A percentile compares a stretch with the other conserved stretches of the same genome.
phyloP scores from a whole-genome alignment of 129 eudicot species.

The Scalesia atractyloides region DNA sequence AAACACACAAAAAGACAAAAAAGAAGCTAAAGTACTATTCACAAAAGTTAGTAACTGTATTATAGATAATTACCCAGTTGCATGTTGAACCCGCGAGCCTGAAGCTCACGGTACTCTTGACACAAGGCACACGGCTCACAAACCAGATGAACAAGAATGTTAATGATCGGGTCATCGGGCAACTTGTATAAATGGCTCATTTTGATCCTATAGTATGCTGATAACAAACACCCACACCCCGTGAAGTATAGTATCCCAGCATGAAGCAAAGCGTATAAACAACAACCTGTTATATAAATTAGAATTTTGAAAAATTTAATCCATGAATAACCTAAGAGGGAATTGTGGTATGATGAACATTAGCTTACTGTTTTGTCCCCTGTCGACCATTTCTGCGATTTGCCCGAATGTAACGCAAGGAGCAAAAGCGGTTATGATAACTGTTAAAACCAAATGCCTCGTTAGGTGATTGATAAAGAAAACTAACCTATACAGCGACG shows the following conservation, averaged over 20 bases:
- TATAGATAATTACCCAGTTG: conserved; percentile 29
- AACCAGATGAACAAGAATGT: conserved; percentile 32
- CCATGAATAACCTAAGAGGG: not conserved
- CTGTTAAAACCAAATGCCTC: conserved; percentile 13
- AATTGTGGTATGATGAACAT: not conserved
- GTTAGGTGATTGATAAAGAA: not conserved
- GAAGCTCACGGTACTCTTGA: conserved; percentile 47
- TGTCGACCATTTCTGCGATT: conserved; percentile 43
- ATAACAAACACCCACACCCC: conserved; percentile 30
- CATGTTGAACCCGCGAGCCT: conserved; percentile 43
- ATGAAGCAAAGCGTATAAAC: conserved; percentile 19
- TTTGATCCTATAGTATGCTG: conserved; percentile 37
- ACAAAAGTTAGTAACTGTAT: too few species aligned
- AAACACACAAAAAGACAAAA: too few species aligned
- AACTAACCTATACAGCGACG: too few species aligned
- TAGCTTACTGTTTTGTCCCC: conserved; percentile 36
- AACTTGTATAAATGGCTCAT: conserved; percentile 34
- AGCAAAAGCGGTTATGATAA: conserved; percentile 35
- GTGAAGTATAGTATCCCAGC: conserved; percentile 28
- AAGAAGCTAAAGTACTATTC: too few species aligned
- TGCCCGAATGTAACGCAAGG: conserved; percentile 44
- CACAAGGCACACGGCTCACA: conserved; percentile 48
- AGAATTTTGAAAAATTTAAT: not conserved
- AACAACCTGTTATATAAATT: conserved; percentile 20
- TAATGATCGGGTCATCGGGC: conserved; percentile 28